phyloP scores from a whole-genome alignment of 495 filamentous ascomycete genomes.

The Xylaria sp. region DNA sequence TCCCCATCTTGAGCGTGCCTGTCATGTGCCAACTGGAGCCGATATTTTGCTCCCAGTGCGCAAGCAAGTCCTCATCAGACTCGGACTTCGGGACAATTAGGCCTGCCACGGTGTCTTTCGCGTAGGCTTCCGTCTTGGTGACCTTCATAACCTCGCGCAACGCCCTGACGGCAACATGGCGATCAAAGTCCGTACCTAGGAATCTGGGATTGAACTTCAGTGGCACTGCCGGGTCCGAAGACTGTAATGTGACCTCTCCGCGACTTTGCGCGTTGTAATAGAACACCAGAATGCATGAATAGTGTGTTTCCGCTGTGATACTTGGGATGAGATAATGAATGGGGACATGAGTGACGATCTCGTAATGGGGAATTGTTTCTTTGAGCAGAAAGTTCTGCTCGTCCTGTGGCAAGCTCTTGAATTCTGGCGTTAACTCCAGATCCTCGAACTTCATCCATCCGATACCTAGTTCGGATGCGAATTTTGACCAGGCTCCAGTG shows the following conservation, averaged over 20 bases:
- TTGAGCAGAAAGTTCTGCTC: slow-evolving; percentile 49
- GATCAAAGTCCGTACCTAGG: slow-evolving; percentile 64
- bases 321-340: slow-evolving; percentile 53
- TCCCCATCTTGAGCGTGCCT: slow-evolving; percentile 70
- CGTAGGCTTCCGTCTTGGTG: slow-evolving; percentile 51
- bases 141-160: slow-evolving; percentile 56
- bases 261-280: slow-evolving; percentile 44
- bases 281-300: slow-evolving; percentile 43
- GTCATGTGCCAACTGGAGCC: slow-evolving; percentile 62
- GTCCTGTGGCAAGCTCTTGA: slow-evolving; percentile 48
- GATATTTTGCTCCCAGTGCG: slow-evolving; percentile 51
- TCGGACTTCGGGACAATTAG: slow-evolving; percentile 54
- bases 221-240: slow-evolving; percentile 60
- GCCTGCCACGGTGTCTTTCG: slow-evolving; percentile 51
- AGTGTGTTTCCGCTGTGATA: slow-evolving; percentile 37
- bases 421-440: slow-evolving; percentile 49
- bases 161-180: slow-evolving; percentile 60
- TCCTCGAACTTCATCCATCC: slow-evolving; percentile 63
- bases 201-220: slow-evolving; percentile 65
- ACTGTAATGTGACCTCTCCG: slow-evolving; percentile 63
- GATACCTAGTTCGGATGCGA: slow-evolving; percentile 49
- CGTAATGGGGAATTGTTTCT: slow-evolving; percentile 54
- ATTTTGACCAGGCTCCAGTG: slow-evolving; percentile 54
- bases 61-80: slow-evolving; percentile 63
- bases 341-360: slow-evolving; percentile 48